Evolutionary conservation across 2,329 filamentous ascomycete genomes (phyloP), one percentile per base, ranked within the genome.

Genomic region (Aschersonia sp.): DNA sequence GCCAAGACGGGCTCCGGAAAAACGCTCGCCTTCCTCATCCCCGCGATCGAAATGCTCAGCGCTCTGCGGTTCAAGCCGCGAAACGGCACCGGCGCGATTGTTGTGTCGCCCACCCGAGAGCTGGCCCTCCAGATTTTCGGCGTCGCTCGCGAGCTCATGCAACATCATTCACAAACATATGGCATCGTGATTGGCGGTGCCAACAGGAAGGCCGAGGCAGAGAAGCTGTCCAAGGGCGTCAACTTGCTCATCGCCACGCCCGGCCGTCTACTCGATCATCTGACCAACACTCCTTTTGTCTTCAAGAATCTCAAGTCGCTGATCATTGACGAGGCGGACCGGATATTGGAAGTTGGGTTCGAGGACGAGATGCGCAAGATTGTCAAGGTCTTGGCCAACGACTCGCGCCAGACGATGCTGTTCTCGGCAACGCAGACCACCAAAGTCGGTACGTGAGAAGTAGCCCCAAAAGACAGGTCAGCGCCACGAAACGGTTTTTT

Each of bases 401-500:
- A 94, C 49, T 80, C 89, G 55, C 75, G 92, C 51, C 90, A 97
- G 67, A 96, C 89, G 0, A 92, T 94, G 83, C 78, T 98, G n/a
- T 98, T 98, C 73, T 96, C 88, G 11, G 92, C 92, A 11, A 98
- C 92, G 5, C 92, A 97, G 66, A 98, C 92, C 4, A 97, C 90
- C 48, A 97, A 98, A 69, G 92, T 98, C 55, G 59, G 58, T 60
- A 54, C 32, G 58, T 59, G 22, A 22, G 22, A 22, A 22, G 22
- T 22, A 4, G 22, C 22, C 22, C 2, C 22, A 3, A 22, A 22
- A 22, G 2, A 22, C 22, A 22, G 22, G 22, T 22, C 22, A 46
- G 30, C 41, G 22, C 35, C 35, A 37, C 9, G 40, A 42, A 8
- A 12, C 5, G 2, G 10, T 42, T 42, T 42, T 10, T 22, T 42